Base-by-base conservation (phyloP, 768 basidiomycete genomes). In the Postia placenta region DNA sequence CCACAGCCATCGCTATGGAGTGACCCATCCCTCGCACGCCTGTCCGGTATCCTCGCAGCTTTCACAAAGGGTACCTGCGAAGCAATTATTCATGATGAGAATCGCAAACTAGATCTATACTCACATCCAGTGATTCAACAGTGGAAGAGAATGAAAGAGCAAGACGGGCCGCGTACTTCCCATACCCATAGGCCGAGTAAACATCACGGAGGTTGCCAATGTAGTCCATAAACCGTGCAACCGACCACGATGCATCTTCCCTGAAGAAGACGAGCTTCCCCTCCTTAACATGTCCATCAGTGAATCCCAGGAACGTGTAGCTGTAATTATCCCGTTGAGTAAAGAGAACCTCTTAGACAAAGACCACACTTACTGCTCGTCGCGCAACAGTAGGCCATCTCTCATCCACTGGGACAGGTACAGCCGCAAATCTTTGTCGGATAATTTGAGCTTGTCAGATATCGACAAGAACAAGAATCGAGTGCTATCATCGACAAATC, bases 131-230 rank as follows among this genome's bases (percentile, higher is more conserved):
- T n/a, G 56, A 54, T 26, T 51, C 41, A 22, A 51, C 30, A 22
- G 53, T 55, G 22, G 51, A 55, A 9, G 53, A 58, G 47, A 58
- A 58, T 11, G 56, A 58, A 4, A 58, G 49, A 5, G 51, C 53
- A 1, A 55, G 51, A 15, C 53, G 53, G 7, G 56, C 56, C 26
- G 49, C 43, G 42, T 55, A 58, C 26, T 55, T 55, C 20, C 56
- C 53, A 43, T 55, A 55, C 19, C 56, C 53, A 30, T 37, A 50
- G 2, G 39, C 43, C 11, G 42, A 37, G 45, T 44, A 58, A 20
- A 58, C 53, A 4, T 36, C 12, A 11, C 14, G 43, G n/a, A 58
- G 49, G 27, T 58, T 49, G 20, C 53, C 56, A 4, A 55, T 42
- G 20, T 22, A 22, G 11, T 36, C 5, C 14, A 53, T 19, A 3